Evolutionary conservation across 2,329 filamentous ascomycete species (phyloP).

Genomic region (Xylaria sp.): DNA sequence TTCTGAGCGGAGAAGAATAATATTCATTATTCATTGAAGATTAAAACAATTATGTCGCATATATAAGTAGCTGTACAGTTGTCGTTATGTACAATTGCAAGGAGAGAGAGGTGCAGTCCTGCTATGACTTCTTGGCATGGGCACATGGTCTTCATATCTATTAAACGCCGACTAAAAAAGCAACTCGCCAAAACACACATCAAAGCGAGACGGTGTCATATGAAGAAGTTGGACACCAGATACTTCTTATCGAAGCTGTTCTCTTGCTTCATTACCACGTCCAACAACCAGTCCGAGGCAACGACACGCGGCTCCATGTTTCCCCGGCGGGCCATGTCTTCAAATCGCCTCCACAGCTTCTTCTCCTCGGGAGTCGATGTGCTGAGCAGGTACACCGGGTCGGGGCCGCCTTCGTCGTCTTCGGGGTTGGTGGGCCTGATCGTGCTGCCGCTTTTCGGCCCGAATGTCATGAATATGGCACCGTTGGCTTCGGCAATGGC

Average conservation of each 20-base stretch:
- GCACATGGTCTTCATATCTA: slow-evolving; percentile 8
- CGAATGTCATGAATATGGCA: slow-evolving; percentile 81
- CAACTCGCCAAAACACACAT: background rate
- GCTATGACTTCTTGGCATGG: slow-evolving; percentile 23
- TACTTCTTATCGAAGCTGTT: slow-evolving; percentile 74
- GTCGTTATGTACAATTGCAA: slow-evolving; percentile 32
- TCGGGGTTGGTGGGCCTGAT: slow-evolving; percentile 71
- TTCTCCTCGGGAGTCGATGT: slow-evolving; percentile 73
- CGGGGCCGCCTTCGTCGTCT: slow-evolving; percentile 69
- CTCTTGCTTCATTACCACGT: slow-evolving; percentile 88
- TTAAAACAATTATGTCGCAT: slow-evolving; percentile 23
- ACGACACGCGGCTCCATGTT: slow-evolving; percentile 86
- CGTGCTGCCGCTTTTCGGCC: slow-evolving; percentile 74
- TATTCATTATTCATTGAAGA: slow-evolving; percentile 27
- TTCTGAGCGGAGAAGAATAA: slow-evolving; percentile 67
- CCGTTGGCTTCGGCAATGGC: slow-evolving; percentile 90
- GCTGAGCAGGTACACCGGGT: slow-evolving; percentile 85
- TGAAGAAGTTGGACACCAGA: slow-evolving; percentile 59
- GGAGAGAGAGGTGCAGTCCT: slow-evolving; percentile 9
- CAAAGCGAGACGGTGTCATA: slow-evolving; percentile 30
- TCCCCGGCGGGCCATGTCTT: slow-evolving; percentile 78
- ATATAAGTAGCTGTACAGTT: slow-evolving; percentile 22
- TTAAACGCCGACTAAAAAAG: slow-evolving; percentile 32
- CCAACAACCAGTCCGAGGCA: slow-evolving; percentile 86
- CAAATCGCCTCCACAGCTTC: slow-evolving; percentile 82